Evolutionary conservation across 1,284 basidiomycete genomes (phyloP).

Genomic region (Cryptococcus amylolentus): DNA sequence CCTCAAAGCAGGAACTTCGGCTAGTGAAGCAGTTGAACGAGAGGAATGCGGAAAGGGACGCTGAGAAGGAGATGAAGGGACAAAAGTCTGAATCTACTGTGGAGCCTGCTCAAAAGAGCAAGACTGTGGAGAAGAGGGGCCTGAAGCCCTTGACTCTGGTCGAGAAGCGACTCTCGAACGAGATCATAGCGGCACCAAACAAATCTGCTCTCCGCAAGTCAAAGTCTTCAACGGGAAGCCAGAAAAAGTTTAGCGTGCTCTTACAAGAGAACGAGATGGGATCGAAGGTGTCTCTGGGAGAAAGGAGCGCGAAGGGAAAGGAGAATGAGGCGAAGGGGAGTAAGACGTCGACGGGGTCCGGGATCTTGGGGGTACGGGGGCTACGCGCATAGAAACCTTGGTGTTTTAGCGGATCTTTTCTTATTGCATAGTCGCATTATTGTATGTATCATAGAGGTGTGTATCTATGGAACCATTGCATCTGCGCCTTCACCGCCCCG

Average conservation of each 20-base stretch:
- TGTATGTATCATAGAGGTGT: no score
- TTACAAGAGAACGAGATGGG: background rate
- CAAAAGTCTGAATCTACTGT: background rate
- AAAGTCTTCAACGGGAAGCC: background rate
- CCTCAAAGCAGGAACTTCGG: conserved; percentile 14
- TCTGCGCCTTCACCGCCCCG: no score
- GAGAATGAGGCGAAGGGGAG: conserved; percentile 12
- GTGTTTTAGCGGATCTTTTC: no score
- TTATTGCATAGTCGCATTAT: no score
- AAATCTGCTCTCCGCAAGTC: background rate
- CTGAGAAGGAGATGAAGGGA: background rate
- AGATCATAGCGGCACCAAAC: background rate
- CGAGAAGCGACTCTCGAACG: conserved; percentile 2
- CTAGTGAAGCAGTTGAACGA: conserved; percentile 17
- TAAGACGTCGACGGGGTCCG: conserved; percentile 13
- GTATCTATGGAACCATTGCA: no score
- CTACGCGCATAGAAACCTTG: background rate
- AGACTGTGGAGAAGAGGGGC: conserved; percentile 4
- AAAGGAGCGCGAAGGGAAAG: conserved; percentile 2
- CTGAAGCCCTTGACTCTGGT: conserved; percentile 16
- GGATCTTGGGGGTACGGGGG: background rate
- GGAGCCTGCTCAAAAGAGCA: background rate
- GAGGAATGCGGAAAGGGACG: conserved; percentile 5
- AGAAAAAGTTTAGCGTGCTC: conserved; percentile 1
- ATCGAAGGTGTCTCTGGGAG: background rate